Evolutionary conservation across 2,329 filamentous ascomycete species (phyloP), one percentile per base, ranked within the genome.

Genomic region (Cladosporium sphaerospermum): DNA sequence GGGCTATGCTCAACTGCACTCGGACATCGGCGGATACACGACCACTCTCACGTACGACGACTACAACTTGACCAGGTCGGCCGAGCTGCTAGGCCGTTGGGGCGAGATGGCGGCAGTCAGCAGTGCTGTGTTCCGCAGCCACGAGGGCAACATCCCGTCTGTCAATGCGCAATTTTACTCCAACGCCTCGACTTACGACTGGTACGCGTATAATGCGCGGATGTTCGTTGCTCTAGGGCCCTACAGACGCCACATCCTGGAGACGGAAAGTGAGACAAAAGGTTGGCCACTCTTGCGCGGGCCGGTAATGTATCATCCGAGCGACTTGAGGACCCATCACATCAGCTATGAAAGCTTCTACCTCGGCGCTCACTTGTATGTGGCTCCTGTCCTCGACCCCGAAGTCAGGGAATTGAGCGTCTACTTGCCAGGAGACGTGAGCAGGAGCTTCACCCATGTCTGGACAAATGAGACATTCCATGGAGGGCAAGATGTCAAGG

Each of bases 161-260:
- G 62, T 70, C 28, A 71, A 70, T 45, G 61, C 67, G 0, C 68
- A 70, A 45, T 68, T 69, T 61, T 71, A 71, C 57, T 63, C 61
- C 52, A 71, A 70, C 50, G 54, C 57, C 2, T 62, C 65, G 0
- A 63, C 67, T 0, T 69, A 69, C 50, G 57, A 59, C 2, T 71
- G 68, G 55, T 65, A 66, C 48, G 64, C 64, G 2, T 69, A 71
- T 59, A 70, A 69, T 33, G 62, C 67, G 1, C 62, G 68, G 11
- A 57, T 71, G 57, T 70, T 67, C 58, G 59, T 60, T n/a, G 65
- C 64, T 13, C 58, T 71, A 16, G 64, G 58, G 1, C 57, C 62
- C 8, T 71, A 70, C 54, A 59, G 67, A 39, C 64, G 66, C 5
- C 48, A 57, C 10, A 59, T 68, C 19, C 53, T 70, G 32, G 56